These are phyloP conservation scores for Heimioporus sp. DNA, from an alignment of 768 basidiomycete genomes.

Conservation along the genomic window DNA sequence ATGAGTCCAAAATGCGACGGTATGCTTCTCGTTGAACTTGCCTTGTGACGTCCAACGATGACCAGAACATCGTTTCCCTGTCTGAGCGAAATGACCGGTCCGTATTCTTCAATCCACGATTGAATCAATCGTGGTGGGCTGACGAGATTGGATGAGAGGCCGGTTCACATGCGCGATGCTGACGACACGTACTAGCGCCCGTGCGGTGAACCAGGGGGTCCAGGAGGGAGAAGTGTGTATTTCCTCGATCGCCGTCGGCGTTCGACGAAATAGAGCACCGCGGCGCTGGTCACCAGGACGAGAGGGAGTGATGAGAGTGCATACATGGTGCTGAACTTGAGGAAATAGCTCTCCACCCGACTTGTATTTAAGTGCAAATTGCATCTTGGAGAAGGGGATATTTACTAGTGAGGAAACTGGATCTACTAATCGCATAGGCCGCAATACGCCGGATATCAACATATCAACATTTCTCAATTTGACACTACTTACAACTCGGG, in stretches of 20 bases:
- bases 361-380: too few species aligned
- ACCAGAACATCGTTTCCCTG: slow-evolving; percentile 25
- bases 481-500: too few species aligned
- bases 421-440: too few species aligned
- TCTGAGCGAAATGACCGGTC: slow-evolving; percentile 23
- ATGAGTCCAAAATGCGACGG: neutral
- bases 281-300: neutral
- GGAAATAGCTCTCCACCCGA: too few species aligned
- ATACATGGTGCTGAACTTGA: neutral
- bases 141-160: neutral
- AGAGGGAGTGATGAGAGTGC: neutral
- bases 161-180: neutral
- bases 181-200: slow-evolving; percentile 13
- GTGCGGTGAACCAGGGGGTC: slow-evolving; percentile 20
- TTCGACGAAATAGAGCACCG: slow-evolving; percentile 5
- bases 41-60: slow-evolving; percentile 23
- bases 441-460: too few species aligned
- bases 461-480: too few species aligned
- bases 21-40: neutral
- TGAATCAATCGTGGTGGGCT: slow-evolving; percentile 19
- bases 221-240: slow-evolving; percentile 16
- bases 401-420: too few species aligned
- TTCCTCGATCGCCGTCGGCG: slow-evolving; percentile 2
- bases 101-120: slow-evolving; percentile 27
- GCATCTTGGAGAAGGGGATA: too few species aligned